Base-by-base conservation (phyloP, 2,329 filamentous ascomycete species). In the Penicillium thymicola region DNA sequence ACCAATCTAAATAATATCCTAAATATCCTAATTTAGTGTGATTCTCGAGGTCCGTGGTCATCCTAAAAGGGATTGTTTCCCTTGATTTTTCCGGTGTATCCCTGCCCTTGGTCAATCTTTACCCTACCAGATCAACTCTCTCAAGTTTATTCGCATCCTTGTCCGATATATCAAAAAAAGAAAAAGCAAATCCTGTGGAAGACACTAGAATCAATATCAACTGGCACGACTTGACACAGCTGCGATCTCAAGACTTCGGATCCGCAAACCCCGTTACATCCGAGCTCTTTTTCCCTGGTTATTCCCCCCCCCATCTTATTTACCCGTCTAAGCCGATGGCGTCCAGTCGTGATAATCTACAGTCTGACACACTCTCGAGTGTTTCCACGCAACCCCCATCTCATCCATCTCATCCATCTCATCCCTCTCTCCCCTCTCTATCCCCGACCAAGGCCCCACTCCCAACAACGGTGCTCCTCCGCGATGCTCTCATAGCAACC, bases 401-500 rank as follows among this genome's bases (percentile, higher is more conserved):
- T 32, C 28, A 11, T 11, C 28, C 10, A 4, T 30, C 28, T 30
- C 28, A 30, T 11, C 30, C 27, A 3, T 28, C 27, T 28, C 27
- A 10, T 4, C 9, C 30, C 2, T 60, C 60, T 65, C 63, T 47
- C 57, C 60, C 55, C 55, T 62, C 46, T 54, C 57, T 52, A 65
- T 71, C 49, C 21, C 69, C 53, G 21, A 18, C 48, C 5, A 56
- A 32, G 54, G 57, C 59, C 62, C 61, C 61, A 62, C 60, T 55
- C 59, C 53, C 59, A 27, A 63, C 72, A 56, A 74, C 74, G 36
- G 71, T 72, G 18, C 70, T 78, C 44, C 72, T 77, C 41, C 75
- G 73, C 58, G 76, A 77, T 74, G 73, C 72, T 51, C 67, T 70
- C 38, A 72, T 79, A 70, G 73, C 76, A 56, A 69, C 73, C 34